These are phyloP conservation scores for Leccinum variicolor DNA, from an alignment of 768 basidiomycete species.

Conservation along the genomic window DNA sequence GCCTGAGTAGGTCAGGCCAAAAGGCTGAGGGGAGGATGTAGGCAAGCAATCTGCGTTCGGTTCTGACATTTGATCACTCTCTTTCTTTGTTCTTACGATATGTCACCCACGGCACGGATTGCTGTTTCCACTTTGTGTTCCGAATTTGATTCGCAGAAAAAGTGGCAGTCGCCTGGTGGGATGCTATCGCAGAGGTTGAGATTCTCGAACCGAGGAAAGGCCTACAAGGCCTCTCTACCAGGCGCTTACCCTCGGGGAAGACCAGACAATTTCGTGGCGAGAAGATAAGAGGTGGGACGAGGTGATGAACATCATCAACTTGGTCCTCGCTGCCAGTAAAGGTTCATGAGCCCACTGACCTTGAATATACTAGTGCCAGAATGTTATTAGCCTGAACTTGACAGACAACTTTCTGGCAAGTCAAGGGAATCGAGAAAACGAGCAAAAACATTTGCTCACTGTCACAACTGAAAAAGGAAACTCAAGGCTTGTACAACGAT, in stretches of 20 bases:
- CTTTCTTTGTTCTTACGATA: conserved; percentile 40
- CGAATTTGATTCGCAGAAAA: conserved; percentile 48
- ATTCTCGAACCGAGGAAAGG: conserved; percentile 33
- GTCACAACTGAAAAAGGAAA: too few species aligned
- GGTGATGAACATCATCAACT: conserved; percentile 38
- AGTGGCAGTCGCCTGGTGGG: conserved; percentile 55
- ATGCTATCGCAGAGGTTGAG: conserved; percentile 43
- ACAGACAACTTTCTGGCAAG: neutral
- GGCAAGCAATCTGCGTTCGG: too few species aligned
- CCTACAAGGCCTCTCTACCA: conserved; percentile 30
- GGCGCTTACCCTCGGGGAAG: conserved; percentile 49
- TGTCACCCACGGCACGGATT: conserved; percentile 69
- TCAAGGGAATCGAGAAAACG: too few species aligned
- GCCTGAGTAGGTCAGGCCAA: conserved; percentile 19
- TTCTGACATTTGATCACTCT: too few species aligned
- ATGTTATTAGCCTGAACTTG: neutral
- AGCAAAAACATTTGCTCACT: too few species aligned
- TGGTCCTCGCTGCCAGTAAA: conserved; percentile 26
- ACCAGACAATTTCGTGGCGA: conserved; percentile 52
- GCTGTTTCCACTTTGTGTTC: conserved; percentile 49
- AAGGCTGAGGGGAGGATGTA: conserved; percentile 38
- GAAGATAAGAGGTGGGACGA: conserved; percentile 53
- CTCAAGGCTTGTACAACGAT: too few species aligned
- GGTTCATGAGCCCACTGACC: conserved; percentile 1
- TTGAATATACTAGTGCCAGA: too few species aligned